A percentile compares a stretch with the other conserved stretches of the same genome.
Conservation (phyloP, 2,329 filamentous ascomycete species). For the Amylocarpus encephaloides region DNA sequence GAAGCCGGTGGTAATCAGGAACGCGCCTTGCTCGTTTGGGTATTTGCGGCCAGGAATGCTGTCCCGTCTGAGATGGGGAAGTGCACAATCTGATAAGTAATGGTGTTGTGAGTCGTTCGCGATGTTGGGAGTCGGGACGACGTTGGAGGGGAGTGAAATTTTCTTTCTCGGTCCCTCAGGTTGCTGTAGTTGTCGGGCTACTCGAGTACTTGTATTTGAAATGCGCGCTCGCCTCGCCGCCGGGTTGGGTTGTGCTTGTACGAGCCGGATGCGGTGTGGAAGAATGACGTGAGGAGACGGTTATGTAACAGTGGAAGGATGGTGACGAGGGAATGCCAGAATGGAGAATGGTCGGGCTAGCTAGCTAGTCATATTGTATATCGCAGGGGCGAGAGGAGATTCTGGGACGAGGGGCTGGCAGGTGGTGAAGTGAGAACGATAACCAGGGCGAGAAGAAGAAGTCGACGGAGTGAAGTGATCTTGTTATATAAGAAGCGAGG, state of each 20-base stretch:
- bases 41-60: neutral
- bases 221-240: neutral
- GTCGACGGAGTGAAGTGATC: conserved; percentile 8
- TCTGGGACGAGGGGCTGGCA: neutral
- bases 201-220: too few species aligned
- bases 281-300: conserved; percentile 13
- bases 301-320: conserved; percentile 15
- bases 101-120: neutral
- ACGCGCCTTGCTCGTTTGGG: neutral
- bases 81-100: neutral
- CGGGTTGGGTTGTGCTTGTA: conserved; percentile 6
- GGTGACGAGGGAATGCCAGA: neutral
- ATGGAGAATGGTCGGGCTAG: neutral
- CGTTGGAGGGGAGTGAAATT: conserved; percentile 1
- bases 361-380: neutral
- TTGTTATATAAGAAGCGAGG: conserved; percentile 3
- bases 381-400: neutral
- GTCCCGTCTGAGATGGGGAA: neutral
- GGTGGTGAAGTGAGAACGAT: neutral
- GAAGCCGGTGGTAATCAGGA: neutral
- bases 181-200: too few species aligned
- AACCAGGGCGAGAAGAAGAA: neutral
- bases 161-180: conserved; percentile 1
- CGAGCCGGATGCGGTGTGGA: conserved; percentile 3
- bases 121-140: neutral